These are phyloP conservation scores for Aureobasidium musti DNA, from an alignment of 2,329 filamentous ascomycete genomes.

Conservation along the genomic window DNA sequence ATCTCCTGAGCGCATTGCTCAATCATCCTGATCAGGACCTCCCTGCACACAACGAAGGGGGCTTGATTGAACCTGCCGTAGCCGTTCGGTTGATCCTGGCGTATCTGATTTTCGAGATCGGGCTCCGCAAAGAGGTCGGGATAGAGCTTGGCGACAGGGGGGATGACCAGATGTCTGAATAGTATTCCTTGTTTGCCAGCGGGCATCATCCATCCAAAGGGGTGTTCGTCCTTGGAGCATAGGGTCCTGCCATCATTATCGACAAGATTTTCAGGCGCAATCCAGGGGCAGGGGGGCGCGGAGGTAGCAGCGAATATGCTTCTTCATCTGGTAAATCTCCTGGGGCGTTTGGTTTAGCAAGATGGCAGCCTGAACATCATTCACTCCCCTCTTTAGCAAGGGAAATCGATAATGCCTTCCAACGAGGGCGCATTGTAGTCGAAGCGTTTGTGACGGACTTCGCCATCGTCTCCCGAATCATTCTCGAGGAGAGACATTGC, in stretches of 20 bases:
- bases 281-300: slow-evolving; percentile 8
- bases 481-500: slow-evolving; percentile 9
- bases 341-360: slow-evolving; percentile 2
- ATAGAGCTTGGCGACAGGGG: not conserved
- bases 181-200: not conserved
- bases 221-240: not conserved
- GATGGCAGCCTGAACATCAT: not conserved
- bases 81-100: not conserved
- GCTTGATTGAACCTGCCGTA: not conserved
- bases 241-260: not conserved
- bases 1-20: not conserved
- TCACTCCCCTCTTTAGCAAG: not conserved
- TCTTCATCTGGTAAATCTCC: not conserved
- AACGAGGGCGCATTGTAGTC: slow-evolving; percentile 5
- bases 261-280: not conserved
- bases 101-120: not conserved
- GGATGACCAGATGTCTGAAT: not conserved
- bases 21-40: slow-evolving; percentile 1
- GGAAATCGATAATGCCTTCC: not conserved
- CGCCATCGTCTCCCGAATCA: slow-evolving; percentile 11
- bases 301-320: not conserved
- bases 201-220: slow-evolving; percentile 10
- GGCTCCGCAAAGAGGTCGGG: not conserved
- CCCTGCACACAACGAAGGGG: slow-evolving; percentile 1
- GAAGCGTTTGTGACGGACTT: slow-evolving; percentile 15